A percentile compares a stretch with the other conserved stretches of the same genome.
These are phyloP conservation scores for Citrullus colocynthis DNA, from an alignment of 306 rosid genomes.

Conservation along the genomic window DNA sequence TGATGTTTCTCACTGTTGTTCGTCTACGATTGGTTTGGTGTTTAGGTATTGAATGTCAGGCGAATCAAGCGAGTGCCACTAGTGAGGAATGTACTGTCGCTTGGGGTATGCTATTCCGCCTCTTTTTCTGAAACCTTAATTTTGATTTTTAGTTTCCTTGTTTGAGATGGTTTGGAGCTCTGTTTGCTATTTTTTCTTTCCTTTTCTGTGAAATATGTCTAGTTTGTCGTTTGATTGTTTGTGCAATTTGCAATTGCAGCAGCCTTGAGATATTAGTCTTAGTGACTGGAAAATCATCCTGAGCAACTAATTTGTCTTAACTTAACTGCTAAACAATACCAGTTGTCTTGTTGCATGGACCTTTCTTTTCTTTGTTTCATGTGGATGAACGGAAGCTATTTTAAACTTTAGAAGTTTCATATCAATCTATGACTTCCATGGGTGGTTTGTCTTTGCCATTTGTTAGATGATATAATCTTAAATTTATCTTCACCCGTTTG, in stretches of 20 bases:
- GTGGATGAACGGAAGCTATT: background rate
- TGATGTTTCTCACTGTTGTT: background rate
- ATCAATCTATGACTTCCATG: background rate
- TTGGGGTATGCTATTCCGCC: constrained; percentile 56
- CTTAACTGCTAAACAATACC: background rate
- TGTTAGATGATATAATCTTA: too few relatives aligned
- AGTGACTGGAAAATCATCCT: background rate
- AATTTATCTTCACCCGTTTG: too few relatives aligned
- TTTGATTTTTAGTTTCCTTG: background rate
- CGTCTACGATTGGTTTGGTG: background rate
- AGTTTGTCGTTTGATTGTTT: background rate
- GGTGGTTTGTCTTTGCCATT: background rate
- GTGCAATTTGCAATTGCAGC: background rate
- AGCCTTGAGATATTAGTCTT: background rate
- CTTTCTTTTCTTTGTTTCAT: background rate
- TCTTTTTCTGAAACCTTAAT: background rate
- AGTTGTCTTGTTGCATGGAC: background rate
- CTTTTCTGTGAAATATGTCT: background rate
- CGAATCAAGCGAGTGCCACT: constrained; percentile 91
- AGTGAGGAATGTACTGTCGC: constrained; percentile 96
- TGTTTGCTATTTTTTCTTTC: background rate
- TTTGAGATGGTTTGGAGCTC: background rate
- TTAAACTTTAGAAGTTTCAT: background rate
- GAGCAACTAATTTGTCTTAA: background rate
- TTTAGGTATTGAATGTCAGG: constrained; percentile 90